These are phyloP conservation scores for Boletus reticulatus DNA, from an alignment of 768 basidiomycete genomes.

Conservation along the genomic window DNA sequence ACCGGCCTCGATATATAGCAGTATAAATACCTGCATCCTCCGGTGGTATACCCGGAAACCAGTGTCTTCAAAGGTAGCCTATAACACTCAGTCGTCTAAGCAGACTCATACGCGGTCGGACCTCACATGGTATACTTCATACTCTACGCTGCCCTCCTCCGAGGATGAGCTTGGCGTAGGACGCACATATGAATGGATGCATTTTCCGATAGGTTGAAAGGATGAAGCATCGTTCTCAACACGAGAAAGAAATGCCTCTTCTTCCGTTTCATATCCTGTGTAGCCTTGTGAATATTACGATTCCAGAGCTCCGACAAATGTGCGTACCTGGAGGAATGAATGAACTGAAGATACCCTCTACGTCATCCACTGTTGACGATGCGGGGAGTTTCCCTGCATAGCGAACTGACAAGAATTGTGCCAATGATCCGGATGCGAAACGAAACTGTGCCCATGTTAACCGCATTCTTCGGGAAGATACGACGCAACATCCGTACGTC, in stretches of 20 bases:
- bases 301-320: background rate
- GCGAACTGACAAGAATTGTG: slow-evolving; percentile 67
- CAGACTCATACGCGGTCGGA: background rate
- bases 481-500: slow-evolving; percentile 54
- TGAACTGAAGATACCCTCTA: slow-evolving; percentile 69
- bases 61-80: slow-evolving; percentile 83
- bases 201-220: slow-evolving; percentile 76
- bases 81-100: slow-evolving; percentile 5
- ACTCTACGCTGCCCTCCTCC: slow-evolving; percentile 63
- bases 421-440: slow-evolving; percentile 86
- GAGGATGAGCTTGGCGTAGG: slow-evolving; percentile 40
- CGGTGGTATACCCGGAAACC: slow-evolving; percentile 92
- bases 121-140: slow-evolving; percentile 89
- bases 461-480: background rate
- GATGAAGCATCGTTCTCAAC: slow-evolving; percentile 75
- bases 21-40: slow-evolving; percentile 90
- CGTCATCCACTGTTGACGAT: slow-evolving; percentile 79
- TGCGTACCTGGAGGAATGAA: slow-evolving; percentile 71
- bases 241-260: slow-evolving; percentile 59
- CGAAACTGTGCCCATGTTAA: slow-evolving; percentile 50
- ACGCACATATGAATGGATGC: slow-evolving; percentile 77
- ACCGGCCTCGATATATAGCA: slow-evolving; percentile 94
- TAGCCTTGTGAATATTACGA: background rate
- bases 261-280: slow-evolving; percentile 68
- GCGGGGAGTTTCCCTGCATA: slow-evolving; percentile 65